A percentile compares a stretch with the other conserved stretches of the same genome.
Conservation (phyloP, 768 basidiomycete genomes). For the Kwoniella sp. region DNA sequence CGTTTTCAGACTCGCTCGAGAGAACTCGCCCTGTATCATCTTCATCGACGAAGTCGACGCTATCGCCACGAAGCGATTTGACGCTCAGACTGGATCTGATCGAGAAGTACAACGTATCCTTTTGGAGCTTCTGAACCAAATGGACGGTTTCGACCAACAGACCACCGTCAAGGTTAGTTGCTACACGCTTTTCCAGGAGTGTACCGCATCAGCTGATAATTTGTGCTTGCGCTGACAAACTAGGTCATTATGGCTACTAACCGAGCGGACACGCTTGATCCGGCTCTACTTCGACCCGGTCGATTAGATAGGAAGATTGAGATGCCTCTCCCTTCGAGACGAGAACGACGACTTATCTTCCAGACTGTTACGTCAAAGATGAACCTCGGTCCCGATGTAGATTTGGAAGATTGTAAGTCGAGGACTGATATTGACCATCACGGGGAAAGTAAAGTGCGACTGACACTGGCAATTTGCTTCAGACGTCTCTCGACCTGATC, state of each 20-base stretch:
- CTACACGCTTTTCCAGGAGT: neutral
- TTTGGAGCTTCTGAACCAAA: conserved; percentile 94
- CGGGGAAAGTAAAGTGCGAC: too few species aligned
- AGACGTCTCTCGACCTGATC: conserved; percentile 97
- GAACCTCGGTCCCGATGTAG: conserved; percentile 96
- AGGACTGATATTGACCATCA: neutral
- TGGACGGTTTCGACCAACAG: conserved; percentile 99
- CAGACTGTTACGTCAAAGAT: conserved; percentile 96
- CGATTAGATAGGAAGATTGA: conserved; percentile 98
- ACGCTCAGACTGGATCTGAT: conserved; percentile 98
- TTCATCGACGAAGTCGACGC: conserved; percentile 95
- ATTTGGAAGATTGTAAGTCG: conserved; percentile 90
- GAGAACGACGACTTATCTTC: conserved; percentile 96
- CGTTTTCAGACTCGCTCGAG: conserved; percentile 94
- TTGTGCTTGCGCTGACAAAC: neutral
- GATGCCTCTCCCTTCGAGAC: conserved; percentile 88
- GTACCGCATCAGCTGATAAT: conserved; percentile 10
- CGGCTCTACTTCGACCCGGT: conserved; percentile 93
- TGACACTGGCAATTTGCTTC: conserved; percentile 10
- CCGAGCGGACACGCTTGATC: conserved; percentile 95
- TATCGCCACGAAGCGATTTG: conserved; percentile 98
- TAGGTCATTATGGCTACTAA: conserved; percentile 99
- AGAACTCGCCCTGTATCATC: conserved; percentile 96
- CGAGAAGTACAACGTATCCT: conserved; percentile 98
- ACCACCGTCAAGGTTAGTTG: conserved; percentile 88